Evolutionary conservation across 192 early-diverging fungal species (phyloP), one percentile per base, ranked within the genome.

Genomic region (Jimgerdemannia lactiflua): DNA sequence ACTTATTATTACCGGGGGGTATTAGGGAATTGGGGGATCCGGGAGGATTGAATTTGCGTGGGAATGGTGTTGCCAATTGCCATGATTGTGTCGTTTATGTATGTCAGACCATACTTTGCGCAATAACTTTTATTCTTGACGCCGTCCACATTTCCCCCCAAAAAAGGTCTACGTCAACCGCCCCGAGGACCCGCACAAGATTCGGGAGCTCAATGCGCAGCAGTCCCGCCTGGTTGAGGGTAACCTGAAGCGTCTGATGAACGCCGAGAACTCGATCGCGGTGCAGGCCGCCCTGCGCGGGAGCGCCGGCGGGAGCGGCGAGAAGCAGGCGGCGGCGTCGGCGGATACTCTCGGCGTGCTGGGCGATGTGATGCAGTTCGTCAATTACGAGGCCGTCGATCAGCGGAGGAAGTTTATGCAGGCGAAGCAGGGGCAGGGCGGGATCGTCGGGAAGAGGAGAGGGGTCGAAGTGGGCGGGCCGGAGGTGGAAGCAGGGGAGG

Each of bases 181-280:
- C 65, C 82, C 84, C n/a, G 80, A 81, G 40, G 83, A 89, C 72
- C 84, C 83, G 19, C 84, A 86, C 77, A 81, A 73, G 65, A 80
- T 89, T 39, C 74, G 86, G 43, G 83, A 87, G 59, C 71, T 87
- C 3, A 89, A 86, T 39, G 82, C 86, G 18, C 80, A 87, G 63
- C 85, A 89, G 78, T 87, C 86, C 10, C 79, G 84, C 20, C 80
- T 86, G 9, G 85, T 89, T 11, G 86, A 89, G 80, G 82, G 85
- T 4, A 89, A 87, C 59, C 69, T 89, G 65, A 84, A 86, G 66
- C 73, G 78, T 42, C 70, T 89, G n/a, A 82, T 81, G 71, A 80
- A 79, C 1, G 85, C 77, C 0, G 81, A 83, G 70, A 79, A 78
- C 54, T 74, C 78, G 68, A 77, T 82, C 19, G 70, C 74, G 0